Evolutionary conservation across 805 yeast species (phyloP), one percentile per base, ranked within the genome.

Genomic region (Cyberlindnera misumaiensis): DNA sequence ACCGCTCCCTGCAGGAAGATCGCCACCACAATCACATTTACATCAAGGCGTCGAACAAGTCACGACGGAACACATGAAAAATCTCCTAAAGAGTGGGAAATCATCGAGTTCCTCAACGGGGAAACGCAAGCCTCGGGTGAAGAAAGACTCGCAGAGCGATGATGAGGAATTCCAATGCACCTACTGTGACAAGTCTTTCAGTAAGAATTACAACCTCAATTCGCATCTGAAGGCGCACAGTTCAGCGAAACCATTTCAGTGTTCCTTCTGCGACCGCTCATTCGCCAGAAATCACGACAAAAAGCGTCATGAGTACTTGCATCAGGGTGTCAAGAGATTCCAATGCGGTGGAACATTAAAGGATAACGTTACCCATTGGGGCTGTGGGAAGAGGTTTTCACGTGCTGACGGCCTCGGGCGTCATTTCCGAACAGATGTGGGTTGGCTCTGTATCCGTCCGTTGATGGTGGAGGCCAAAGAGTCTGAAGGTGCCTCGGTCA

Each of bases 181-280:
- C 40, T 64, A 77, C 33, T 85, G 95, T 59, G 83, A 75, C 17
- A 83, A 82, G 59, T 62, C 76, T 27, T 85, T 86, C 55, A 80
- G 90, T 2, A 60, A 94, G 36, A 87, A 88, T 0, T 85, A 86
- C 57, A 85, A 86, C 56, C 66, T 85, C 49, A 80, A 85, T 47
- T 79, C 88, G 0, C 95, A 85, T 59, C 61, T 78, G 57, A 67
- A 89, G 37, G 83, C 94, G 0, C 95, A 83, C 56, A 78, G 86
- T 5, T 69, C 72, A 34, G 89, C 79, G n/a, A 35, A 80, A 40
- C 93, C 93, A 5, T 82, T 65, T 60, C 69, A 70, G 33, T 83
- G 93, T 55, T 59, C 71, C 14, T 65, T 67, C 39, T 83, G 93
- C 56, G 65, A 72, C 14, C 77, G 79, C 54, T 73, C 78, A 9